phyloP scores from a whole-genome alignment of 805 yeast genomes.

The Monosporozyma solicola region DNA sequence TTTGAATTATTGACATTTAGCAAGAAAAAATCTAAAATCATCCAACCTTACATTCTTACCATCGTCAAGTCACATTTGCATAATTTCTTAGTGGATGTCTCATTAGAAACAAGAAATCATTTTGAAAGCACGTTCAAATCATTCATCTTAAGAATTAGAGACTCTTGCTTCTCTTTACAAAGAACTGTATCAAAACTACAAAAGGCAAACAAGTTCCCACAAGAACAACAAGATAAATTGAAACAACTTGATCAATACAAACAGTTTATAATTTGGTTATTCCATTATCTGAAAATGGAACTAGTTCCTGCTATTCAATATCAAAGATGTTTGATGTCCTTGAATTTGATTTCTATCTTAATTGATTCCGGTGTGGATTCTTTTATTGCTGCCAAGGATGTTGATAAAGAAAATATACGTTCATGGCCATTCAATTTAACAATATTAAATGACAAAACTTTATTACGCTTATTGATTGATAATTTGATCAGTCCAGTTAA shows the following conservation, averaged over 20 bases:
- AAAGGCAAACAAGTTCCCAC: constrained; percentile 31
- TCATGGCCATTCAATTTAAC: constrained; percentile 41
- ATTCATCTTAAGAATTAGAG: constrained; percentile 57
- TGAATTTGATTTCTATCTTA: constrained; percentile 38
- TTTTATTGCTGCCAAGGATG: constrained; percentile 29
- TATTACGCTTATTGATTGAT: constrained; percentile 46
- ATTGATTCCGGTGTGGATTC: constrained; percentile 50
- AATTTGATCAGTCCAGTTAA: constrained; percentile 64
- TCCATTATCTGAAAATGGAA: constrained; percentile 31
- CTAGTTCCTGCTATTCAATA: constrained; percentile 51
- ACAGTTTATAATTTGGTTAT: constrained; percentile 35
- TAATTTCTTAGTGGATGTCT: constrained; percentile 51
- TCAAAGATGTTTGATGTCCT: constrained; percentile 42
- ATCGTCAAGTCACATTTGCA: constrained; percentile 38
- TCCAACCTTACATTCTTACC: constrained; percentile 38
- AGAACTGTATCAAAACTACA: constrained; percentile 42
- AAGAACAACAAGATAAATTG: constrained; percentile 30
- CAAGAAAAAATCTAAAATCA: constrained; percentile 50
- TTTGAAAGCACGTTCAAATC: constrained; percentile 53
- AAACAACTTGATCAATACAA: constrained; percentile 28
- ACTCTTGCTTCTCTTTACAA: constrained; percentile 50
- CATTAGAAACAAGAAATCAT: constrained; percentile 59
- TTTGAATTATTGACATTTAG: constrained; percentile 55
- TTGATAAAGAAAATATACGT: constrained; percentile 38
- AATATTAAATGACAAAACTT: constrained; percentile 31